phyloP scores from a whole-genome alignment of 345 rosid genomes.

The Eutrema heterophyllum region DNA sequence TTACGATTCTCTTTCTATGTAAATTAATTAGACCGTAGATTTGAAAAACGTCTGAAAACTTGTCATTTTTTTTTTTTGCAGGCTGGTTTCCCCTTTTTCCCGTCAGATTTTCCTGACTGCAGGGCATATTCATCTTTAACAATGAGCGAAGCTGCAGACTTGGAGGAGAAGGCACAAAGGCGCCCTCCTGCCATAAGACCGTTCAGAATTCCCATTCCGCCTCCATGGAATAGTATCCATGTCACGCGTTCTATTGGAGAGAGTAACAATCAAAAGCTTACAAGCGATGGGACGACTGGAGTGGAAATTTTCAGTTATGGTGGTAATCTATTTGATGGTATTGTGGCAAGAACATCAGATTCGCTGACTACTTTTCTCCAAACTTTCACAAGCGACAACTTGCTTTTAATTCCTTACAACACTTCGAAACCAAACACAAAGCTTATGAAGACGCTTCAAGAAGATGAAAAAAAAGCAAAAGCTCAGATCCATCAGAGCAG shows the following conservation, averaged over 20 bases:
- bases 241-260: conserved; percentile 22
- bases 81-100: conserved; percentile 71
- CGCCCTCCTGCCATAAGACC: conserved; percentile 57
- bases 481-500: conserved; percentile 29
- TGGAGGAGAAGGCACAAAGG: conserved; percentile 40
- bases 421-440: conserved; percentile 25
- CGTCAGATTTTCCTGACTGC: conserved; percentile 86
- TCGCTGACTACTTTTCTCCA: conserved; percentile 39
- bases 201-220: conserved; percentile 55
- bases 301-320: conserved; percentile 1
- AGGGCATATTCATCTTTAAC: conserved; percentile 50
- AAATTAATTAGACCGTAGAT: not conserved
- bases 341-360: conserved; percentile 59
- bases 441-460: conserved; percentile 20
- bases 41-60: conserved; percentile 2
- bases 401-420: conserved; percentile 43
- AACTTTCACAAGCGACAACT: conserved; percentile 30
- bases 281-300: conserved; percentile 13
- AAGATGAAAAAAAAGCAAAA: conserved; percentile 25
- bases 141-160: conserved; percentile 49
- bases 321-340: conserved; percentile 36
- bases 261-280: conserved; percentile 20
- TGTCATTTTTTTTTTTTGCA: conserved; percentile 30
- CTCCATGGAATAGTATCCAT: conserved; percentile 63
- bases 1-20: not conserved